Conservation (phyloP, 2,329 filamentous ascomycete genomes). For the Coniochaeta pulveracea region DNA sequence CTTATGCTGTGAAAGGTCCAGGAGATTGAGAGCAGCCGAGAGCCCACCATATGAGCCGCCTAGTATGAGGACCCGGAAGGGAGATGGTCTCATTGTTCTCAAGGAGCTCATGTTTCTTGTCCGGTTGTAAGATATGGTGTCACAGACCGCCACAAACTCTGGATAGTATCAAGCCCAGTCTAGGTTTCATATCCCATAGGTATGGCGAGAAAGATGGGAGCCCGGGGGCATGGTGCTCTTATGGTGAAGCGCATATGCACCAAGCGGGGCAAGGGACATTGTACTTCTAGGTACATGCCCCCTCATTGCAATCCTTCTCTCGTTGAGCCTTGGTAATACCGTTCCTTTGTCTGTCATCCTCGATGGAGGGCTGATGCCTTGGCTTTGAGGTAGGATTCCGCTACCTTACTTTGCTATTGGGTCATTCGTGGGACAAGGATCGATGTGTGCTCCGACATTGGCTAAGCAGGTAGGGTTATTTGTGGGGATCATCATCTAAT, state of each 20-base stretch:
- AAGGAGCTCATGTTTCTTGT: slow-evolving; percentile 10
- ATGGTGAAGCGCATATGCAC: background rate
- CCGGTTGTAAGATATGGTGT: no score
- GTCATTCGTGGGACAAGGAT: background rate
- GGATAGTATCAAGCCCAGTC: no score
- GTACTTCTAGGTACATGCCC: background rate
- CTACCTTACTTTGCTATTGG: background rate
- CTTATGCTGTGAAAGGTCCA: slow-evolving; percentile 51
- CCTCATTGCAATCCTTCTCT: background rate
- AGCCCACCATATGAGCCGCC: slow-evolving; percentile 67
- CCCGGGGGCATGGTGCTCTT: background rate
- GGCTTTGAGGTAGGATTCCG: slow-evolving; percentile 2
- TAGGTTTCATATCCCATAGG: no score
- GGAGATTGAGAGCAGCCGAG: slow-evolving; percentile 52
- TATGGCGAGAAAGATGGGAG: no score
- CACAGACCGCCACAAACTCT: no score
- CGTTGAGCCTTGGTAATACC: background rate
- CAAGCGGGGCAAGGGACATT: background rate
- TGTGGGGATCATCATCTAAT: background rate
- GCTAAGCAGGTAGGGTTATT: background rate
- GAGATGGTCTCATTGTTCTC: slow-evolving; percentile 9
- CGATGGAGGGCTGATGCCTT: background rate
- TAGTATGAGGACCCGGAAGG: slow-evolving; percentile 50
- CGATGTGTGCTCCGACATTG: background rate
- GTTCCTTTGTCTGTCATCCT: background rate